phyloP scores from a whole-genome alignment of 1,139 yeast species.

The Tardiomyces depauwii region DNA sequence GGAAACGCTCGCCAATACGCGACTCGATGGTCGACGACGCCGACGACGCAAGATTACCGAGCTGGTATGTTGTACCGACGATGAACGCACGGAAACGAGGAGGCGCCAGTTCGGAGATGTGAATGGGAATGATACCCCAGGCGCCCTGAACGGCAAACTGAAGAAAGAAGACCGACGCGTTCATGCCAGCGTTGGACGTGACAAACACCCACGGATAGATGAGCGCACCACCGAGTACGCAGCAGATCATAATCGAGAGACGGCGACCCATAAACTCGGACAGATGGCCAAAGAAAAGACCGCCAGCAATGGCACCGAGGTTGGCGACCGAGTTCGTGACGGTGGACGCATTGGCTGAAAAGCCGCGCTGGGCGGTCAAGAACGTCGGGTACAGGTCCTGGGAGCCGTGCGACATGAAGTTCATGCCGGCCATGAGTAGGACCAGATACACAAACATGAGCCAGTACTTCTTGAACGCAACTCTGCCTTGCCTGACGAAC shows the following conservation, averaged over 20 bases:
- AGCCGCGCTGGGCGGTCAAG: slow-evolving; percentile 42
- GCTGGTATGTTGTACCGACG: slow-evolving; percentile 67
- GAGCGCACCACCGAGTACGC: slow-evolving; percentile 56
- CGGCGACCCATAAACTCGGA: slow-evolving; percentile 55
- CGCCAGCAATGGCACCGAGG: slow-evolving; percentile 59
- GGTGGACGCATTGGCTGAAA: slow-evolving; percentile 41
- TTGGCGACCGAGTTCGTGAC: slow-evolving; percentile 63
- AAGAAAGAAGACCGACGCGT: slow-evolving; percentile 69
- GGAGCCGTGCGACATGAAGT: slow-evolving; percentile 63
- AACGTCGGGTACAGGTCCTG: slow-evolving; percentile 65
- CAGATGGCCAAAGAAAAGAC: slow-evolving; percentile 48
- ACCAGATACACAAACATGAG: slow-evolving; percentile 38
- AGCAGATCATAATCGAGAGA: slow-evolving; percentile 43
- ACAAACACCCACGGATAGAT: slow-evolving; percentile 67
- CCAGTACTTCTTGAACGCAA: slow-evolving; percentile 27
- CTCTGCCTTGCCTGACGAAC: slow-evolving; percentile 17
- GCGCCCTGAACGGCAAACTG: slow-evolving; percentile 82
- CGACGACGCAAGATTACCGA: slow-evolving; percentile 75
- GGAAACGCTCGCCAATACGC: slow-evolving; percentile 59
- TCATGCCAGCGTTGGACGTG: slow-evolving; percentile 38
- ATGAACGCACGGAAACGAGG: slow-evolving; percentile 67
- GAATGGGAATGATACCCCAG: slow-evolving; percentile 80
- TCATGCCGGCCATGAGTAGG: slow-evolving; percentile 50
- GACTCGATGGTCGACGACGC: slow-evolving; percentile 80
- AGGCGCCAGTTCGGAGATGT: slow-evolving; percentile 65